Evolutionary conservation across 192 early-diverging fungal species (phyloP), one percentile per base, ranked within the genome.

Genomic region (Entophlyctis luteolus): DNA sequence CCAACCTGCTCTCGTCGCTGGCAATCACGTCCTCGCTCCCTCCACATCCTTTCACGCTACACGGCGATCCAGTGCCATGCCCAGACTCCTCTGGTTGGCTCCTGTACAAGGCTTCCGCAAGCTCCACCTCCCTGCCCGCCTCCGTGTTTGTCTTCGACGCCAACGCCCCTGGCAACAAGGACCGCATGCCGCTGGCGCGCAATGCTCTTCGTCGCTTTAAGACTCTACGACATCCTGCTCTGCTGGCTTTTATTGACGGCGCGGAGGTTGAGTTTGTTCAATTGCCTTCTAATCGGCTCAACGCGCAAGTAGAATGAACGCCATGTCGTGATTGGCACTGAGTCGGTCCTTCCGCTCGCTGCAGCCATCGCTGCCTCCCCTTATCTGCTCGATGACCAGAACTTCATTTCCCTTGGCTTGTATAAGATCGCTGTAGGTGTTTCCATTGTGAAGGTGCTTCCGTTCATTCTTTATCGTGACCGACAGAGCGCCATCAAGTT

Each of bases 321-420:
- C 73, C 79, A 86, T 20, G 90, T 97, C 54, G 88, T 92, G 60
- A 93, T 98, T 58, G 94, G 89, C 8, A 97, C 94, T 1, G 93
- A 98, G 52, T 72, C 75, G 3, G 89, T 93, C 4, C 81, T 78
- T 25, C 93, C 94, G 18, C 79, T 98, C 29, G 29, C 60, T 5
- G 5, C 59, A 29, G 67, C 70, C 70, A 20, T 72, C 62, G 48
- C 78, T 83, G 48, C 67, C 85, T 36, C 78, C 75, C 28, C 69
- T 71, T 35, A 68, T 77, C 62, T 56, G 76, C 77, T 20, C 81
- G 89, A 69, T 72, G 71, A 75, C 46, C 60, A 69, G 3, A 78
- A 76, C 63, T 79, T 95, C 59, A 79, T 86, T 37, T 78, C 83
- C 16, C 92, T 90, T 87, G 96, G 96, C 27, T 75, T 98, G 28